Percentiles rank a stretch among this genome's conserved stretches.
Evolutionary conservation across 352 stramenopile species (phyloP).

Genomic region (Pythium grandisporangium): DNA sequence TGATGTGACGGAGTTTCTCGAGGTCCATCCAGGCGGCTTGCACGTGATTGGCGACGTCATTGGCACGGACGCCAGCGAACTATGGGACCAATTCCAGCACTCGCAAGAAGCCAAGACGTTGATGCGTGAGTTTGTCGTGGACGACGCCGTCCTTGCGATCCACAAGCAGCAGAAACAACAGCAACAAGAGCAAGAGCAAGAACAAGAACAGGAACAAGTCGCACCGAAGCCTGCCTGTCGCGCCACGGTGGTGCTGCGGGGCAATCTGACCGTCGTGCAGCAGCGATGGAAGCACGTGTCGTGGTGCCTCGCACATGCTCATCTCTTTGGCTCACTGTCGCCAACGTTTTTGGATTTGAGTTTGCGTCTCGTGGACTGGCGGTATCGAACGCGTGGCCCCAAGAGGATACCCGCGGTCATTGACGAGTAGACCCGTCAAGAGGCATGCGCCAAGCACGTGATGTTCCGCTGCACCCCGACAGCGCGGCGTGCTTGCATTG

Average conservation of each 20-base stretch:
- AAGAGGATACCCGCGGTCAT: no score
- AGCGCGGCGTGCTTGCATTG: no score
- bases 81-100: conserved; percentile 70
- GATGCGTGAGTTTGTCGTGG: conserved; percentile 54
- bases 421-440: no score
- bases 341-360: conserved; percentile 24
- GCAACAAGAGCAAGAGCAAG: neutral
- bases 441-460: no score
- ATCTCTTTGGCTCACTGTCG: conserved; percentile 39
- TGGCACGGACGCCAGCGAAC: conserved; percentile 49
- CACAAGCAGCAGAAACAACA: neutral
- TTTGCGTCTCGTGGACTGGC: no score
- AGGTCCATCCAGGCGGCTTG: conserved; percentile 52
- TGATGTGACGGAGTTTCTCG: conserved; percentile 57
- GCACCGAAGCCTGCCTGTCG: no score
- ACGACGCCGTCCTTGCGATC: conserved; percentile 12
- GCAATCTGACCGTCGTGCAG: conserved; percentile 25
- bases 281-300: conserved; percentile 41
- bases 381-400: no score
- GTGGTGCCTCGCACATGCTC: conserved; percentile 41
- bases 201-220: neutral
- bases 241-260: conserved; percentile 10
- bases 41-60: conserved; percentile 67
- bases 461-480: no score
- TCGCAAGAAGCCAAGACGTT: conserved; percentile 44